Conservation (phyloP, 345 rosid species). For the Salix caprea region DNA sequence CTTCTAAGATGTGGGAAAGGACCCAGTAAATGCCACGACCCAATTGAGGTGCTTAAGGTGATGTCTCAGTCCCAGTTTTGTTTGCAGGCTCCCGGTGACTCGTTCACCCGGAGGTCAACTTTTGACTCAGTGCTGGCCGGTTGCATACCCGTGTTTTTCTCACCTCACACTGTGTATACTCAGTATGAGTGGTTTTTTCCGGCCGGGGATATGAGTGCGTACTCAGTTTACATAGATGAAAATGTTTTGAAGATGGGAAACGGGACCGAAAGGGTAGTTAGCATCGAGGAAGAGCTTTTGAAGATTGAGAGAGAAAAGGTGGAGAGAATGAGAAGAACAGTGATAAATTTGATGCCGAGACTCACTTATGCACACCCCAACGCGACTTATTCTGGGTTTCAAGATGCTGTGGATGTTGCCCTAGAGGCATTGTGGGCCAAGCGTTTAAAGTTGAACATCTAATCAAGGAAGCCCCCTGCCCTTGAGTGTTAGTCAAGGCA, state of each 20-base stretch:
- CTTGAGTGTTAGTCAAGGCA: too few species aligned
- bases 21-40: constrained; percentile 35
- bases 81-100: constrained; percentile 58
- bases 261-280: neutral
- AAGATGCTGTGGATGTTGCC: constrained; percentile 51
- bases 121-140: constrained; percentile 51
- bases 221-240: constrained; percentile 40
- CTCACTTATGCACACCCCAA: constrained; percentile 51
- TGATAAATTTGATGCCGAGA: constrained; percentile 43
- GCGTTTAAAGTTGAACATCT: neutral
- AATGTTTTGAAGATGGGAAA: neutral
- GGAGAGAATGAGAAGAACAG: constrained; percentile 28
- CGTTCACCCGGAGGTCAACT: constrained; percentile 50
- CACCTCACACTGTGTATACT: constrained; percentile 55
- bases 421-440: constrained; percentile 23
- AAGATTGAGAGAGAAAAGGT: constrained; percentile 26
- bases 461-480: too few species aligned
- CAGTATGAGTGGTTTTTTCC: constrained; percentile 58
- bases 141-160: constrained; percentile 61
- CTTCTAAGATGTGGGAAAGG: constrained; percentile 31
- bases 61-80: constrained; percentile 48
- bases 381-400: constrained; percentile 30
- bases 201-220: constrained; percentile 9
- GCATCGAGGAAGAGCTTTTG: constrained; percentile 36
- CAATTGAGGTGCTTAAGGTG: constrained; percentile 22